Evolutionary conservation across 768 basidiomycete species (phyloP).

Genomic region (Xerocomellus intermedius): DNA sequence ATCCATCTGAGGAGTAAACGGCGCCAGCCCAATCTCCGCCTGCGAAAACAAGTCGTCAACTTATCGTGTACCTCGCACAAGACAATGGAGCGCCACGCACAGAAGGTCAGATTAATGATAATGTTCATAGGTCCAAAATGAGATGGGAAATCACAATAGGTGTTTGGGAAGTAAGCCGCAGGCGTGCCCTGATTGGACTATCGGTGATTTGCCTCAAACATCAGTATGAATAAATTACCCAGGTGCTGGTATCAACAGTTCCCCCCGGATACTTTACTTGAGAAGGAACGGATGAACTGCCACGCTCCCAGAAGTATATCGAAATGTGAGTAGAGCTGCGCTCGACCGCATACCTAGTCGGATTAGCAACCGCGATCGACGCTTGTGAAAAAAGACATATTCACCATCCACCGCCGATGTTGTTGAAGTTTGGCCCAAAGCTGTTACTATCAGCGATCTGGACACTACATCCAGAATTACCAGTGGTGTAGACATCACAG

Average conservation of each 20-base stretch:
- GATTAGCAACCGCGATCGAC: neutral
- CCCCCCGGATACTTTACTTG: conserved; percentile 27
- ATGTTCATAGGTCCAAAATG: conserved; percentile 20
- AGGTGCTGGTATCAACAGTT: conserved; percentile 21
- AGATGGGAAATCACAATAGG: conserved; percentile 14
- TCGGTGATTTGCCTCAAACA: neutral
- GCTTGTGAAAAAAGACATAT: neutral
- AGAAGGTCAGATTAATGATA: conserved; percentile 21
- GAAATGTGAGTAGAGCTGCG: conserved; percentile 31
- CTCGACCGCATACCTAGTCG: conserved; percentile 36
- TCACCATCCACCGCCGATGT: conserved; percentile 39
- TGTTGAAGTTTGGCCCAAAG: conserved; percentile 37
- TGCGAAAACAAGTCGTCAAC: conserved; percentile 1
- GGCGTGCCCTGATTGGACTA: conserved; percentile 11
- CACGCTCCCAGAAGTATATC: conserved; percentile 42
- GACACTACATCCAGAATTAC: conserved; percentile 36
- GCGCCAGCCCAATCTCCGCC: conserved; percentile 32
- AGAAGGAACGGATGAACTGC: conserved; percentile 35
- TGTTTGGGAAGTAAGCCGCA: conserved; percentile 14
- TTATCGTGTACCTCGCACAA: neutral
- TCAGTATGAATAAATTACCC: conserved; percentile 16
- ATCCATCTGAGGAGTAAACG: conserved; percentile 15
- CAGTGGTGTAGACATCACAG: conserved; percentile 25
- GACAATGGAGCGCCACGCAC: conserved; percentile 6
- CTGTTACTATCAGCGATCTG: conserved; percentile 23